Evolutionary conservation across 78 protist species (phyloP), one percentile per base, ranked within the genome.

Genomic region (Planoprotostelium fungivorum): DNA sequence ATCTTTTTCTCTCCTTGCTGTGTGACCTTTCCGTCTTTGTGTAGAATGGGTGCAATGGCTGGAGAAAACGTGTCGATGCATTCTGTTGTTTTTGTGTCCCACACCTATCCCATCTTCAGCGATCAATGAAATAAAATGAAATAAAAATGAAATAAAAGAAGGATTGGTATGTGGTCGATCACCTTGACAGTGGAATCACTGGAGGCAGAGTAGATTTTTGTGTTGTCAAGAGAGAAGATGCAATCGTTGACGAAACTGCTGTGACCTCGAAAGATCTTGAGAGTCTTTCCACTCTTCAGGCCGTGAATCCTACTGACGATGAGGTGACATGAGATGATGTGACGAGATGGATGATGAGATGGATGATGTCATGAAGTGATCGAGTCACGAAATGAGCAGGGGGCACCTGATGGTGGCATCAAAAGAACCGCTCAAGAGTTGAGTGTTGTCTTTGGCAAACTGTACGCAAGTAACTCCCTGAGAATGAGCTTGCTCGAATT

Each of bases 261-360:
- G 84, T 97, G 98, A 1, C 98, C 98, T 28, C 97, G 89, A 83
- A 93, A 89, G 35, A 95, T 95, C 38, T 95, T 96, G 29, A 97
- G 73, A 29, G 89, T 83, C 88, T 96, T 94, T 1, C 97, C 97
- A 28, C 96, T 91, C 90, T 92, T 93, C 34, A 97, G 86, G 9
- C 98, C 98, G 63, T 96, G 97, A 1, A 96, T 51, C 36, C 95
- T 94, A 16, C 36, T 31, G 37, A 86, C 63, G 0, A 0, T 89
- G 0, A 34, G 1, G 23, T 63, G 35, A 5, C 23, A 87, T 51
- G 34, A 63, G 9, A 87, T 86, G 28, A 29, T 86, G n/a, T 86
- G 51, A 29, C 29, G 29, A 29, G 36, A 29, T 73, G 29, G 29
- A 28, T 85, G 10, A 28, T 87, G 51, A 35, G n/a, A 87, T 25